Evolutionary conservation across 2,329 filamentous ascomycete genomes (phyloP).

Genomic region (Aspergillus novoparasiticus): DNA sequence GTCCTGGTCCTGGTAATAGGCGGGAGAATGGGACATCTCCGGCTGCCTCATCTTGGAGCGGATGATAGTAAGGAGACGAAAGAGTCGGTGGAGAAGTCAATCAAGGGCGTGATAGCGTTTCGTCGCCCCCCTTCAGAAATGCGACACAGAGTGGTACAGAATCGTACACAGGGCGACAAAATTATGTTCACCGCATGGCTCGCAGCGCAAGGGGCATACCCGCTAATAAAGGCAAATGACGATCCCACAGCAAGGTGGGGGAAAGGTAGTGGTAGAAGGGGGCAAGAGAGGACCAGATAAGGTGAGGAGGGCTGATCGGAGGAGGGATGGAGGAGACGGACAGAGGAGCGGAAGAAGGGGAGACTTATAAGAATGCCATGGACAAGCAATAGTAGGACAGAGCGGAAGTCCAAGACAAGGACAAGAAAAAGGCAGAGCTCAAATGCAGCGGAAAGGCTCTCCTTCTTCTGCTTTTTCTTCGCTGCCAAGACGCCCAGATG

Average conservation of each 20-base stretch:
- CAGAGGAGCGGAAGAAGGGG: conserved; percentile 14
- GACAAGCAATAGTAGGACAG: conserved; percentile 17
- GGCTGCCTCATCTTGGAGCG: conserved; percentile 33
- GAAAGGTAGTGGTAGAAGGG: neutral
- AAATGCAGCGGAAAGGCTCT: conserved; percentile 23
- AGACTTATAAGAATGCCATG: conserved; percentile 24
- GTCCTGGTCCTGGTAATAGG: conserved; percentile 35
- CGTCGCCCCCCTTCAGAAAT: conserved; percentile 19
- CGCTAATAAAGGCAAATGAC: conserved; percentile 2
- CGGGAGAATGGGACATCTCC: conserved; percentile 41
- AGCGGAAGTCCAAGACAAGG: conserved; percentile 26
- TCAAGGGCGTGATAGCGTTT: conserved; percentile 20
- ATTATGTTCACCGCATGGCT: conserved; percentile 28
- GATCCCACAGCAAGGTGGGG: conserved; percentile 7
- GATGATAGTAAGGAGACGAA: conserved; percentile 5
- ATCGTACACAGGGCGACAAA: conserved; percentile 23
- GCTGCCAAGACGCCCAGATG: conserved; percentile 34
- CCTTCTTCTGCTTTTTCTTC: conserved; percentile 17
- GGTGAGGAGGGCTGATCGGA: conserved; percentile 7
- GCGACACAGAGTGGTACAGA: conserved; percentile 26
- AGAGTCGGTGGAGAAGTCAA: conserved; percentile 24
- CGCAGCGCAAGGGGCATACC: conserved; percentile 22
- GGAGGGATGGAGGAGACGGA: conserved; percentile 14
- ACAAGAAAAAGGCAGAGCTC: conserved; percentile 15
- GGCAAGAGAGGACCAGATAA: conserved; percentile 7